Conservation (phyloP, 805 yeast genomes). For the Suhomyces sp. region DNA sequence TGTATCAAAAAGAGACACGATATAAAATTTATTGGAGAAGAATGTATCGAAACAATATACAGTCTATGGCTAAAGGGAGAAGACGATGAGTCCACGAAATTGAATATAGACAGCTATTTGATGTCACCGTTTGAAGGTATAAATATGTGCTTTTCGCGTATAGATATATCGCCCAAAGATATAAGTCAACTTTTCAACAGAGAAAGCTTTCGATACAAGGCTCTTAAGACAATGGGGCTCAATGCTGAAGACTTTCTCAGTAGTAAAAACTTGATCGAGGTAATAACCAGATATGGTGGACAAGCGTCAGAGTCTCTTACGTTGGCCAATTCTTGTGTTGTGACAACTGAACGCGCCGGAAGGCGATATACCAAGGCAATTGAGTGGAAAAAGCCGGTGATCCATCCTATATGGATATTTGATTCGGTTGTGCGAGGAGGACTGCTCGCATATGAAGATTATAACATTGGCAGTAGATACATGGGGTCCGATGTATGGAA, state of each 20-base stretch:
- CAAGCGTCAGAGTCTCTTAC: conserved; percentile 50
- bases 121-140: conserved; percentile 47
- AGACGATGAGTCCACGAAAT: conserved; percentile 22
- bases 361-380: conserved; percentile 50
- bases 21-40: conserved; percentile 51
- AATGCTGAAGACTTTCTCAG: conserved; percentile 19
- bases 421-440: conserved; percentile 47
- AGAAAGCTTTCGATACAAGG: conserved; percentile 22
- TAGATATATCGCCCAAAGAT: conserved; percentile 18
- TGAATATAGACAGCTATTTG: conserved; percentile 21
- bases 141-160: conserved; percentile 44
- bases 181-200: conserved; percentile 14
- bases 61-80: conserved; percentile 54
- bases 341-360: conserved; percentile 52
- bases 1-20: conserved; percentile 52
- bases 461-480: conserved; percentile 18
- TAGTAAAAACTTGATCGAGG: conserved; percentile 28
- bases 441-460: conserved; percentile 38
- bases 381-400: conserved; percentile 51
- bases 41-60: conserved; percentile 44
- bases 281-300: conserved; percentile 49
- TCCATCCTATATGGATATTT: conserved; percentile 50
- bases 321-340: conserved; percentile 39
- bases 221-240: conserved; percentile 5
- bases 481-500: conserved; percentile 41